phyloP scores from a whole-genome alignment of 768 basidiomycete species.

The Leccinum variicolor region DNA sequence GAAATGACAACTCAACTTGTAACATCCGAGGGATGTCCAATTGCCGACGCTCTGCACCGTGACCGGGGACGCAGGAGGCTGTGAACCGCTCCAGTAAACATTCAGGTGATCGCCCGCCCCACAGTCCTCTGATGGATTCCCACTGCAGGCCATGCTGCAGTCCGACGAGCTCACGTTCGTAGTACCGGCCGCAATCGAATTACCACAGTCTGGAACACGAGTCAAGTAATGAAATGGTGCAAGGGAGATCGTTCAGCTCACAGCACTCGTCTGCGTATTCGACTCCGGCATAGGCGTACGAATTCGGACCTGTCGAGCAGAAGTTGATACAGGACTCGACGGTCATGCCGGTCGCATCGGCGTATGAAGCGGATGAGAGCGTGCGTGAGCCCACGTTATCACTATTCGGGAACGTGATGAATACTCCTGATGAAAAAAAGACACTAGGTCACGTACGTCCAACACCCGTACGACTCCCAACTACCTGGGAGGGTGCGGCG shows the following conservation, averaged over 20 bases:
- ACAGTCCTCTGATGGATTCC: conserved; percentile 54
- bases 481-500: conserved; percentile 41
- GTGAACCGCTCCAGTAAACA: conserved; percentile 59
- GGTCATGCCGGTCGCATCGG: conserved; percentile 56
- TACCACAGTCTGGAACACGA: conserved; percentile 54
- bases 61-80: conserved; percentile 53
- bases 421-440: conserved; percentile 10
- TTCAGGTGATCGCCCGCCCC: conserved; percentile 59
- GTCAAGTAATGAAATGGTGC: background rate
- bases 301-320: conserved; percentile 34
- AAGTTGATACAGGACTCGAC: conserved; percentile 47
- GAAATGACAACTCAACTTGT: conserved; percentile 42
- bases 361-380: conserved; percentile 45
- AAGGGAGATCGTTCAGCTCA: conserved; percentile 29
- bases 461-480: conserved; percentile 62
- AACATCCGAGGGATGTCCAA: conserved; percentile 76
- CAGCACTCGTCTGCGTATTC: conserved; percentile 69
- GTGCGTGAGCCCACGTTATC: conserved; percentile 60
- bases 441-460: conserved; percentile 42
- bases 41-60: conserved; percentile 54
- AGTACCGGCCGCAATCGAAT: conserved; percentile 45
- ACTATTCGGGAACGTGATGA: conserved; percentile 30
- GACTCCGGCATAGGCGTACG: conserved; percentile 64
- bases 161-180: conserved; percentile 45
- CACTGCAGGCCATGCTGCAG: conserved; percentile 62